Conservation (phyloP, 163 green algal genomes). For the Scenedesmus sp. region DNA sequence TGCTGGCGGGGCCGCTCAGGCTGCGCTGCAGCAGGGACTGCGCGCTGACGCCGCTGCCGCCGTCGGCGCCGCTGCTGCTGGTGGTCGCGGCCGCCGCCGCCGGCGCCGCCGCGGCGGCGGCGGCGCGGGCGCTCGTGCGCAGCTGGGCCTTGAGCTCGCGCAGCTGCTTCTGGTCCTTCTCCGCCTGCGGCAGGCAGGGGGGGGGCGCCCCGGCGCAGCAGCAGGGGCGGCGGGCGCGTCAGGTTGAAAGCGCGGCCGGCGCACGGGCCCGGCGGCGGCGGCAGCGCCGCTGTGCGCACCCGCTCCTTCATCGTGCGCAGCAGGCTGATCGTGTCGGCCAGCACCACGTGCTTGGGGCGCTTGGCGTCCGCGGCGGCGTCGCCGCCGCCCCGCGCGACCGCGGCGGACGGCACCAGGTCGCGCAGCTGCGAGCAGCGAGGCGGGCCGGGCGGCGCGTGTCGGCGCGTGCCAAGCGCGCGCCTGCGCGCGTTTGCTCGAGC, state of each 20-base stretch:
- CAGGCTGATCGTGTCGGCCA: conserved; percentile 56
- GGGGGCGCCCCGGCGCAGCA: too few relatives aligned
- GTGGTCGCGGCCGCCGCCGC: background rate
- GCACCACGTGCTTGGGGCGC: conserved; percentile 61
- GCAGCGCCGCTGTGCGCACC: background rate
- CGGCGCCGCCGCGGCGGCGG: background rate
- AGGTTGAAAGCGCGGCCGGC: too few relatives aligned
- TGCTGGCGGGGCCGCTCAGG: background rate
- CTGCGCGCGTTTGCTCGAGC: background rate
- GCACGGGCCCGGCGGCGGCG: too few relatives aligned
- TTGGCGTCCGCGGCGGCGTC: conserved; percentile 32
- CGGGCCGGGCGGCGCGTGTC: background rate
- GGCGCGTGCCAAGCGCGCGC: background rate
- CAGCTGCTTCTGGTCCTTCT: conserved; percentile 36
- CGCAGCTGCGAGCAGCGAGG: conserved; percentile 38
- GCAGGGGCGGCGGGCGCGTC: too few relatives aligned
- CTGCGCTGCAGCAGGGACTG: conserved; percentile 34
- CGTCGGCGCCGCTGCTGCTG: background rate
- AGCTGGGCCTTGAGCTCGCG: background rate
- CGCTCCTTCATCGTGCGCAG: conserved; percentile 33
- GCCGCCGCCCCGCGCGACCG: conserved; percentile 12
- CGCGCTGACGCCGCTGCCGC: background rate
- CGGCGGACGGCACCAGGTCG: conserved; percentile 13
- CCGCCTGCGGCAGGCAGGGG: too few relatives aligned
- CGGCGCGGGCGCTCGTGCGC: background rate